Percentiles rank a stretch among this genome's conserved stretches.
phyloP scores from a whole-genome alignment of 2,329 filamentous ascomycete species.

The Phialemonium atrogriseum region DNA sequence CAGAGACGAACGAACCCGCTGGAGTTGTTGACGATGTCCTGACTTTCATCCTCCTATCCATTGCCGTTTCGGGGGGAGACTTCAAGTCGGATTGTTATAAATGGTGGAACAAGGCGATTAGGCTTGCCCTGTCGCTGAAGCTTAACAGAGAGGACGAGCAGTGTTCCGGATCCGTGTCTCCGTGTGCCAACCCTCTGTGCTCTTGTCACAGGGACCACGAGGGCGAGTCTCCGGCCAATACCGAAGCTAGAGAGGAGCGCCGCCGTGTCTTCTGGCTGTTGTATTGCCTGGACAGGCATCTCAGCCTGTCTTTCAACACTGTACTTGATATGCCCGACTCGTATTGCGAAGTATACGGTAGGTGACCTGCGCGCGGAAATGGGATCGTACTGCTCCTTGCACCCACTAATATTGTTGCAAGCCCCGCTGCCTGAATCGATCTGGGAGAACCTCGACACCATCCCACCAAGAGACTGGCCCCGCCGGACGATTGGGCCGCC shows the following conservation, averaged over 20 bases:
- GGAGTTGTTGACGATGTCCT: conserved; percentile 32
- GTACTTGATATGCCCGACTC: conserved; percentile 35
- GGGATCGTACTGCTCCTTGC: too few relatives aligned
- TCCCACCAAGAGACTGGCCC: conserved; percentile 21
- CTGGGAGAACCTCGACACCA: conserved; percentile 30
- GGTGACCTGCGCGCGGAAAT: too few relatives aligned
- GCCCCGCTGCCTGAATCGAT: conserved; percentile 30
- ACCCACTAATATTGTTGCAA: too few relatives aligned
- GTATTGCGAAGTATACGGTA: conserved; percentile 32
- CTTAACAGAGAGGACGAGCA: conserved; percentile 29
- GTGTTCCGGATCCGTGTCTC: conserved; percentile 13
- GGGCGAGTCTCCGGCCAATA: conserved; percentile 13
- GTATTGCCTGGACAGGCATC: conserved; percentile 36
- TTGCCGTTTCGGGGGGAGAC: conserved; percentile 37
- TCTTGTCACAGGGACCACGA: conserved; percentile 21
- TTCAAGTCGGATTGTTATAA: conserved; percentile 39
- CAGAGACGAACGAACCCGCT: conserved; percentile 24
- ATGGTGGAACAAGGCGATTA: conserved; percentile 36
- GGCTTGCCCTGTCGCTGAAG: conserved; percentile 27
- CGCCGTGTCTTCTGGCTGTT: conserved; percentile 39
- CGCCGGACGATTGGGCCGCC: conserved; percentile 28
- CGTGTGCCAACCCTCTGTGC: conserved; percentile 23
- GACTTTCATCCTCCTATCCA: conserved; percentile 34
- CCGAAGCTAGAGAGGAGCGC: conserved; percentile 37
- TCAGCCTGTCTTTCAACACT: conserved; percentile 37